These are phyloP conservation scores for Globisporangium nunn DNA, from an alignment of 352 stramenopile genomes.

Conservation along the genomic window DNA sequence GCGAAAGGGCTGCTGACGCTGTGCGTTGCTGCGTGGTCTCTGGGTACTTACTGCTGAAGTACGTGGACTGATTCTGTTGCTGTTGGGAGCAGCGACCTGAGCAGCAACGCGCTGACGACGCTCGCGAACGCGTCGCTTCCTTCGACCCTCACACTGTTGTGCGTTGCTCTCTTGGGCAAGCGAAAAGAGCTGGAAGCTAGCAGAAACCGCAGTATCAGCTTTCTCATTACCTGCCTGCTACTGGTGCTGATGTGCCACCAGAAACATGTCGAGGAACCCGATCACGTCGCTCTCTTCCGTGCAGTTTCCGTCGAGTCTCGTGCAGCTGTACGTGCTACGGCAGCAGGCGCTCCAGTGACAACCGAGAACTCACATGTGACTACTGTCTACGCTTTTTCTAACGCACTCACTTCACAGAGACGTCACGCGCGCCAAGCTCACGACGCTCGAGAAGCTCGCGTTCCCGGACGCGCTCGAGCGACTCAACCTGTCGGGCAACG, in stretches of 20 bases:
- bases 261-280: conserved; percentile 29
- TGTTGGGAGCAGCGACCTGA: neutral
- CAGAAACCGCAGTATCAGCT: too few species aligned
- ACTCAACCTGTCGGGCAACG: conserved; percentile 32
- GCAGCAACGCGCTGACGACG: conserved; percentile 6
- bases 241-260: conserved; percentile 8
- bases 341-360: neutral
- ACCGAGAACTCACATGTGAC: neutral
- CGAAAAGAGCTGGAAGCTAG: too few species aligned
- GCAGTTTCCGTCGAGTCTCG: conserved; percentile 17
- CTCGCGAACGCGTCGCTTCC: conserved; percentile 3
- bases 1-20: conserved; percentile 19
- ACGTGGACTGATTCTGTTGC: neutral
- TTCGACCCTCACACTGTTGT: conserved; percentile 4
- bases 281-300: conserved; percentile 22
- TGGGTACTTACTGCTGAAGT: too few species aligned
- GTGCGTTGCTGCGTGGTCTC: conserved; percentile 12
- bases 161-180: neutral
- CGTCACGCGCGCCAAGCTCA: conserved; percentile 19
- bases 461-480: conserved; percentile 21
- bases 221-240: neutral
- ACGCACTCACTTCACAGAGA: conserved; percentile 1
- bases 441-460: conserved; percentile 23
- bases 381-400: neutral
- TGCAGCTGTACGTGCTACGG: conserved; percentile 20